Base-by-base conservation (phyloP, 169 alveolate species). In the Pseudocohnilembus persalinus region DNA sequence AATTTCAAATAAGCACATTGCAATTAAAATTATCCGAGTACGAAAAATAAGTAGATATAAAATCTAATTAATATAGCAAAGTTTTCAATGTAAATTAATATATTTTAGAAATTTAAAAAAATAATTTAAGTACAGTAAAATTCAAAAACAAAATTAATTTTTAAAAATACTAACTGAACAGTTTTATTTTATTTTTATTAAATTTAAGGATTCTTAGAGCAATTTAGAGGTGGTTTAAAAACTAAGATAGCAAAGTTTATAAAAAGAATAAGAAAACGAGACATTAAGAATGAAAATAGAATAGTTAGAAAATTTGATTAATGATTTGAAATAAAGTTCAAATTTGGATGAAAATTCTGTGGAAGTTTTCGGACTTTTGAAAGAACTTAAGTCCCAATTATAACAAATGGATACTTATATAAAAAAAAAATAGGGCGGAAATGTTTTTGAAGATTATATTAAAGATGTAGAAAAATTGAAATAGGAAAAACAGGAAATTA, bases 151-250 rank as follows among this genome's bases (percentile, higher is more conserved):
- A 82, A 49, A 82, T 29, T 35, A 20, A 73, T 31, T 35, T 32
- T 33, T 82, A 73, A 11, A 82, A 73, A 74, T 34, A 29, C 31
- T 74, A 82, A 33, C 0, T 34, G 25, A 24, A 82, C 31, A 33
- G 29, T 29, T 20, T 27, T 73, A 11, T 73, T 29, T 78, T 73
- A 0, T 35, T 73, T 29, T 76, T 82, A 31, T 24, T 73, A 82
- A 82, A 49, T 29, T 29, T 74, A 0, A 82, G 87, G 75, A 82
- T 73, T 73, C 81, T 73, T 29, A 32, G 35, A 73, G 73, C 35
- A 33, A 80, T 34, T 20, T 73, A 82, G 63, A 73, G 74, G 29
- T 73, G 16, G 11, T 29, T 1, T 15, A 72, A 81, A 74, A 29
- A 73, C 72, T 73, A 29, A 25, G 0, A 33, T n/a, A 82, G 73